These are phyloP conservation scores for Cyberlindnera samutprakarnensis DNA, from an alignment of 805 yeast species.

Conservation along the genomic window DNA sequence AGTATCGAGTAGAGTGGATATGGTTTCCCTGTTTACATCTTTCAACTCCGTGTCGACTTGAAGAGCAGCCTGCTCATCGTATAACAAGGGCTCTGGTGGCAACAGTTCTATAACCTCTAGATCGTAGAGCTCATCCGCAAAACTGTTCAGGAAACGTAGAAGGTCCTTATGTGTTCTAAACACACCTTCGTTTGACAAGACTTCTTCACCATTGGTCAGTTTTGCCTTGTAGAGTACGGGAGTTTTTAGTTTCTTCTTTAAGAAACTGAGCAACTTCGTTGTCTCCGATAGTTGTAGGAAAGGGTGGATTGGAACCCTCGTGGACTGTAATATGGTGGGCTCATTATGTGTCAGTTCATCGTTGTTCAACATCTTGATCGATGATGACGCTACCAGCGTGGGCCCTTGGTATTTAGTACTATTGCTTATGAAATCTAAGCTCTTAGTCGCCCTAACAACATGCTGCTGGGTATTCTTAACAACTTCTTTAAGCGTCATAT, in stretches of 20 bases:
- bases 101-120: slow-evolving; percentile 1
- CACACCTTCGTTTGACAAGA: neutral
- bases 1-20: neutral
- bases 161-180: slow-evolving; percentile 2
- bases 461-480: no score
- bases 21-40: neutral
- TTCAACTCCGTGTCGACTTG: neutral
- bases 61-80: neutral
- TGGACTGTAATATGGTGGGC: no score
- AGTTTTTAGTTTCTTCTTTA: neutral
- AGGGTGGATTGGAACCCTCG: neutral
- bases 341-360: neutral
- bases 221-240: neutral
- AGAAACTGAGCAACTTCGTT: neutral
- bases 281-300: neutral
- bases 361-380: slow-evolving; percentile 1
- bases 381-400: slow-evolving; percentile 1
- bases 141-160: slow-evolving; percentile 1
- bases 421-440: slow-evolving; percentile 11
- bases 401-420: slow-evolving; percentile 8
- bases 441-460: slow-evolving; percentile 8
- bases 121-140: slow-evolving; percentile 2
- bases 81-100: neutral
- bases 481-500: no score
- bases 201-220: neutral